Base-by-base conservation (phyloP, 1,284 basidiomycete genomes). In the Rhodotorula sp. region DNA sequence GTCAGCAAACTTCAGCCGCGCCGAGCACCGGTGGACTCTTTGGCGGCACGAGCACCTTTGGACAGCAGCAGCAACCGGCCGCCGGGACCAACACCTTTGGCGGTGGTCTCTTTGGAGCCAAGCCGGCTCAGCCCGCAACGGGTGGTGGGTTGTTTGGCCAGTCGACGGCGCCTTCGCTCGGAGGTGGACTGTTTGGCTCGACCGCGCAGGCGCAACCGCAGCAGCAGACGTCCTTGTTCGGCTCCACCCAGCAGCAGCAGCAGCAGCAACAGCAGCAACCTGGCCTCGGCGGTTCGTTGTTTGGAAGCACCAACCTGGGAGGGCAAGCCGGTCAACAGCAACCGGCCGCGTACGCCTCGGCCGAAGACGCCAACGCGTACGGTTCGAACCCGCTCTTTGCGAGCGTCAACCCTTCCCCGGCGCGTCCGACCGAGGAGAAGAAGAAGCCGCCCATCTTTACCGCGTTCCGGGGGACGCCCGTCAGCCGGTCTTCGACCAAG, bases 341-440 rank as follows among this genome's bases (percentile, higher is more conserved):
- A 65, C 75, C 69, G 47, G 70, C 86, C 20, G 83, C 85, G 0
- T 83, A 95, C 67, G 91, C 88, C 20, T 91, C 92, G 0, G 93
- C 92, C 16, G 91, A 98, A 79, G 90, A 91, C 61, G 89, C 93
- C 80, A 86, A 86, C 78, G 94, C 96, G 0, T 94, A 98, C 80
- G 91, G 91, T 57, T 86, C 88, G 70, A 93, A 92, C 79, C 84
- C 84, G 23, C 80, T 87, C 56, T 86, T 87, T 75, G 79, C 80
- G 62, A 64, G 78, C 63, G 80, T 80, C 73, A 77, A 77, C 20
- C 80, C 79, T 65, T 67, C 70, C 21, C 67, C 78, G 18, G 72
- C 66, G 15, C 69, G 71, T 48, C 68, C 77, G 12, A 67, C 62
- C 34, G 81, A 83, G 39, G 79, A 80, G 60, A 80, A 81, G 75